Evolutionary conservation across 331 rosid species (phyloP), one percentile per base, ranked within the genome.

Genomic region (Rhamnella rubrinervis): DNA sequence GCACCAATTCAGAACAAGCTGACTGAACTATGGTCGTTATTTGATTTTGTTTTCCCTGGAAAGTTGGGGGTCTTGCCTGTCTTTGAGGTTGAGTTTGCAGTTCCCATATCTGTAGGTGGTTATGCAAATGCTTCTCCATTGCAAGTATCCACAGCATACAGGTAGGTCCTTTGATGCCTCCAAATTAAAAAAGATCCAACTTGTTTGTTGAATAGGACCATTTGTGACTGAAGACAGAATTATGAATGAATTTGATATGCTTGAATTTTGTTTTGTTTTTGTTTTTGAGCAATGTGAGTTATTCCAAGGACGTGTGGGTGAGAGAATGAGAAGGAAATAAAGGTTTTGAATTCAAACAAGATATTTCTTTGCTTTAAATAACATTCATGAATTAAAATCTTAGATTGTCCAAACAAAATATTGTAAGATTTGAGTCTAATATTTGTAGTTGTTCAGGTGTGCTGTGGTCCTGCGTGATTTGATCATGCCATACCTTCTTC

Each of bases 21-120:
- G 88, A 67, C 85, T 44, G 98, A 93, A 79, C 77, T 93, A 64
- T 93, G 98, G 98, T 93, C 98, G 66, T 83, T 91, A 85, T 93
- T 91, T 89, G 98, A 93, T 84, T 93, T 93, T 83, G 97, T 93
- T 80, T 93, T 93, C 78, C 98, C 98, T 72, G 98, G 98, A 70
- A 93, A 93, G 81, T 81, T 93, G 80, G 98, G 98, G 75, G 98
- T 93, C 65, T 85, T 91, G 83, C 98, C 98, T 80, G 84, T 93
- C 65, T 93, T 93, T 84, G 98, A 93, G 82, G 97, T 92, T 9
- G 97, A 91, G 81, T 93, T 93, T 83, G 86, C 98, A 63, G 98
- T 91, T 80, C 98, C 98, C 73, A 93, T 93, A 77, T 79, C 96
- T 39, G 96, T 91, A 71, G 98, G 98, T 62, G 97, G 98, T 44